Evolutionary conservation across 768 basidiomycete genomes (phyloP), one percentile per base, ranked within the genome.

Genomic region (Brasilioporus rufonigricans): DNA sequence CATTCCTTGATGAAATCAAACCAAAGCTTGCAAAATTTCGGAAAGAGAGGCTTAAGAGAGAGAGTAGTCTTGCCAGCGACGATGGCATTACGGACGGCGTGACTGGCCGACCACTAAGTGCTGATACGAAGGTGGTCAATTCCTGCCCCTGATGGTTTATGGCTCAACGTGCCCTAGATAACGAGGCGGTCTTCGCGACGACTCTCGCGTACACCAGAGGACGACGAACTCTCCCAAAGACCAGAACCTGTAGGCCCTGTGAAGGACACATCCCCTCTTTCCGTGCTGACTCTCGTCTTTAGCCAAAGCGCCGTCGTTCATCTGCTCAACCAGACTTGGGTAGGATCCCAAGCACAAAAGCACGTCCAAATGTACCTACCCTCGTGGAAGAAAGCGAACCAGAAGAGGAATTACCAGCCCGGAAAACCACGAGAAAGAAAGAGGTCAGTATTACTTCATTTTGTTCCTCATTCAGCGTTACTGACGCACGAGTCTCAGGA

Each of bases 301-400:
- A 91, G 89, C 79, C 85, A n/a, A 92, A 91, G 65, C 81, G 89
- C 52, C 80, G 89, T 36, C 79, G 90, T 61, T 88, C 89, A 13
- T 89, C 90, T 24, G 89, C 89, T 1, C 86, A 91, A 62, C 89
- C 89, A 3, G 76, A 71, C 21, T 71, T 89, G 41, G 85, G 84
- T 45, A 78, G 80, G 4, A 64, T 77, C 13, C 67, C 81, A 41
- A 73, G 73, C 52, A 74, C 61, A 5, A 65, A 69, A 29, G 57
- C 63, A 31, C 69, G 73, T 50, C 66, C 73, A 1, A 60, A 69
- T 36, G 76, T 81, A 49, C 76, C 80, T 11, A 66, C 74, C 21
- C 63, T 90, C 2, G 66, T 76, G 8, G 87, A 91, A 71, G 89
- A 89, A 72, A 91, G 88, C 56, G 90, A 91, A 63, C 83, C 86